Base-by-base conservation (phyloP, 768 basidiomycete species). In the Coprinopsis strossmayeri region DNA sequence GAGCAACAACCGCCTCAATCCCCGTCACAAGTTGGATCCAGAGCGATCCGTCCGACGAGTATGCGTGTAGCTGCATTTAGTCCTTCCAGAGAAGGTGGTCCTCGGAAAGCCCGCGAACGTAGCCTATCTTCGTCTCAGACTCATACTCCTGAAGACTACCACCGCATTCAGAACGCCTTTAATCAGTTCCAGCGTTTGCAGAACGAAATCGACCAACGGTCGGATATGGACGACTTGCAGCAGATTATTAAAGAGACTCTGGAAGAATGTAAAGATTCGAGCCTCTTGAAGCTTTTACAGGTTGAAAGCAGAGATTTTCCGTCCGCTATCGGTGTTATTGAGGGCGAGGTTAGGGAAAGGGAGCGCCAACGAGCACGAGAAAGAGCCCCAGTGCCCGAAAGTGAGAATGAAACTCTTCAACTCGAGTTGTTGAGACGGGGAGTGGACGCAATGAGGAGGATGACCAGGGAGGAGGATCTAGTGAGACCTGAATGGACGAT, bases 381-480 rank as follows among this genome's bases (percentile, higher is more conserved):
- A 38, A n/a, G n/a, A n/a, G n/a, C n/a, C n/a, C n/a, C n/a, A n/a
- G n/a, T n/a, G n/a, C n/a, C n/a, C n/a, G n/a, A n/a, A n/a, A n/a
- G n/a, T n/a, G 40, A 50, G n/a, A 12, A 40, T 38, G 9, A 3
- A 10, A 27, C 21, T 12, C 12, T 50, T 3, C 49, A 39, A 12
- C 34, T 18, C 17, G 34, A 44, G 3, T 38, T 45, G 15, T 30
- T 50, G 9, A 32, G 24, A 17, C 12, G 44, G 4, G 49, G 49
- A 2, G 34, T 50, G 15, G 49, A 45, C 23, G 49, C 49, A 11
- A 50, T 50, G 49, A 50, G 45, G 25, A 45, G 49, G 43, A 45
- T 40, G 49, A 50, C 49, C n/a, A 20, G 35, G 43, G 24, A n/a
- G 5, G 49, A 45, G 20, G 49, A 45, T 9, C 12, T 45, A 18